phyloP scores from a whole-genome alignment of 202 grass and related monocot genomes.

The Carex arenaria region DNA sequence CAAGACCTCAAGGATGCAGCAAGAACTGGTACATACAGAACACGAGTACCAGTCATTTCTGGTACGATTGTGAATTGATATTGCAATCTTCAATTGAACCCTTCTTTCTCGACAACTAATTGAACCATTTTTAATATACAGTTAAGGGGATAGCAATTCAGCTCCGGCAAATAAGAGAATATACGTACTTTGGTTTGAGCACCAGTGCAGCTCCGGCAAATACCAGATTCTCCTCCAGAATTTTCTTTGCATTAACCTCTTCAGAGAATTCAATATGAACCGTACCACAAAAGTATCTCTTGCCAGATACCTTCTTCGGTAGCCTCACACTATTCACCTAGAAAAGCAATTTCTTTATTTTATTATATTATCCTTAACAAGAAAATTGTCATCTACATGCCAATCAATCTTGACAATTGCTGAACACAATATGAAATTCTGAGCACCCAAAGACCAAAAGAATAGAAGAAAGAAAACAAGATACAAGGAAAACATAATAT shows the following conservation, averaged over 20 bases:
- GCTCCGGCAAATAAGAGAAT: constrained; percentile 42
- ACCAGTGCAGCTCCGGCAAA: constrained; percentile 59
- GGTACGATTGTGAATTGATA: too few relatives aligned
- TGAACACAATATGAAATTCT: neutral
- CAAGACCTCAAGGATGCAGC: neutral
- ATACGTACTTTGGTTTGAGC: constrained; percentile 74
- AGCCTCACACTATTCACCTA: constrained; percentile 95
- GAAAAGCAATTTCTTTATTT: neutral
- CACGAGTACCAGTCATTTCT: neutral
- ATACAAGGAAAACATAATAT: neutral
- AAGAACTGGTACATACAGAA: neutral
- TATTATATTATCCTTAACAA: neutral
- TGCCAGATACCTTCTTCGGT: constrained; percentile 63
- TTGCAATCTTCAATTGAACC: neutral
- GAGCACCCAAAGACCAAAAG: neutral
- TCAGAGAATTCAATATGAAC: constrained; percentile 89
- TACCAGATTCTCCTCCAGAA: constrained; percentile 43
- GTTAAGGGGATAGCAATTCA: constrained; percentile 13
- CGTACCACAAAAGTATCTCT: constrained; percentile 64
- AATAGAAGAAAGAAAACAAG: neutral
- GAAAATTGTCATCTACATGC: neutral
- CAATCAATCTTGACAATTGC: too few relatives aligned
- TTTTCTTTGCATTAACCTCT: constrained; percentile 63
- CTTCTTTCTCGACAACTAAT: neutral
- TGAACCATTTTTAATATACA: neutral